Evolutionary conservation across 106 monocot genomes (phyloP), one percentile per base, ranked within the genome.

Genomic region (Acorus calamus): DNA sequence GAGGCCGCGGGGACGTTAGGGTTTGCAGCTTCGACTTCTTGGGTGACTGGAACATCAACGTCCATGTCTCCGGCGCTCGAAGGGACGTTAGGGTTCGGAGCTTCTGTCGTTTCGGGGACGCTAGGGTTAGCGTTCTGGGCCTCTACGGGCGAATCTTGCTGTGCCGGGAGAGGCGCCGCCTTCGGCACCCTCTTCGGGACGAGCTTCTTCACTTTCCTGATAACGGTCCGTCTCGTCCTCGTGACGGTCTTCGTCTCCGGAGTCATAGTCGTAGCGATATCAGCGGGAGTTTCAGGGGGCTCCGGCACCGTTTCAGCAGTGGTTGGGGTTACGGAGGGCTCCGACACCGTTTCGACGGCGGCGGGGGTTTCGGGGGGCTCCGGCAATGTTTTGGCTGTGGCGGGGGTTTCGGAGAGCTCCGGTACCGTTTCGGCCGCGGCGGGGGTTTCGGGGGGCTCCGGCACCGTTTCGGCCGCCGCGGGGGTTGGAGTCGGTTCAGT

Each of bases 121-220:
- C 28, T 28, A 28, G 28, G 28, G 28, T 28, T 28, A 28, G 28
- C 28, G 1, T 28, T 28, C 28, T 28, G 28, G 28, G 28, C 0
- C 28, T 28, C 28, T 28, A 28, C 28, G 28, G 28, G 28, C 28
- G 1, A 28, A 28, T 28, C 28, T 28, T 28, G 28, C 28, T 28
- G 28, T 28, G 28, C 28, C 28, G 28, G 28, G 28, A 28, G 28
- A 0, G 28, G 28, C 28, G 28, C 28, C 3, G 57, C 63, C 67
- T 85, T 78, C 2, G 80, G 84, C 3, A 80, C 73, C 11, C 65
- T 50, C 28, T 71, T 86, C 55, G 76, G 78, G 28, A 86, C 58
- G 56, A 83, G 71, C 44, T 67, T 76, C 76, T 73, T 86, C 78
- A 28, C 28, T 28, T 28, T 28, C 28, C 28, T 28, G 28, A 70